A percentile compares a stretch with the other conserved stretches of the same genome.
phyloP scores from a whole-genome alignment of 2,329 filamentous ascomycete species.

The Pochonia chlamydosporia region DNA sequence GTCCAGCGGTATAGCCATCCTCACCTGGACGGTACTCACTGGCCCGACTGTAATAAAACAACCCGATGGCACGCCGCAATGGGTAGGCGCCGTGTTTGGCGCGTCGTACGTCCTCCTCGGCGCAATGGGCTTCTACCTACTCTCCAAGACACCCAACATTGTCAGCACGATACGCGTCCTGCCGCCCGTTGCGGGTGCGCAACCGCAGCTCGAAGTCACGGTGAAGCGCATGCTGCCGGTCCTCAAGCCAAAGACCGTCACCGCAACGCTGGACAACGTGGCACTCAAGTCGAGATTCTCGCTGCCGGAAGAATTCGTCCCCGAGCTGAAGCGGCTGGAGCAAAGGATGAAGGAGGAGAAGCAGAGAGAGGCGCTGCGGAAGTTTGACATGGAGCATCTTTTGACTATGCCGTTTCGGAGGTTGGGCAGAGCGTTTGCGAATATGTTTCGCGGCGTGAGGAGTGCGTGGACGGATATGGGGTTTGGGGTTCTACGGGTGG shows the following conservation, averaged over 20 bases:
- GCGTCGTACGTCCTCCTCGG: constrained; percentile 55
- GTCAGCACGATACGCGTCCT: constrained; percentile 54
- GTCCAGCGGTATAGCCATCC: constrained; percentile 39
- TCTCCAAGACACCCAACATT: constrained; percentile 51
- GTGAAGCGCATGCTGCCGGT: constrained; percentile 45
- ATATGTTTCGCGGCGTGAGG: constrained; percentile 38
- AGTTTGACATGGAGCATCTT: constrained; percentile 50
- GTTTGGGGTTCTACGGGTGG: constrained; percentile 44
- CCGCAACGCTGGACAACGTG: constrained; percentile 28
- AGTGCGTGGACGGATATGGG: constrained; percentile 52
- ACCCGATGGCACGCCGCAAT: constrained; percentile 46
- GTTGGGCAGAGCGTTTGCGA: constrained; percentile 32
- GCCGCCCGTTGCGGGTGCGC: constrained; percentile 29
- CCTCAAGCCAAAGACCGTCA: constrained; percentile 35
- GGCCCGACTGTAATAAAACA: constrained; percentile 25
- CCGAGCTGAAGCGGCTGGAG: constrained; percentile 25
- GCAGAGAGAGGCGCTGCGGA: constrained; percentile 31
- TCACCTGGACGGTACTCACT: constrained; percentile 29
- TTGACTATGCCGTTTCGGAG: constrained; percentile 54
- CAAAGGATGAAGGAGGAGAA: constrained; percentile 29
- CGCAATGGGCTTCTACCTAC: constrained; percentile 53
- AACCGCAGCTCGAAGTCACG: constrained; percentile 46
- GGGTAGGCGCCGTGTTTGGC: constrained; percentile 52
- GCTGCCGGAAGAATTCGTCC: constrained; percentile 30
- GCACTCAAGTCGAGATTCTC: constrained; percentile 31